Base-by-base conservation (phyloP, 2,329 filamentous ascomycete genomes). In the Neofusicoccum kwambonambiense region DNA sequence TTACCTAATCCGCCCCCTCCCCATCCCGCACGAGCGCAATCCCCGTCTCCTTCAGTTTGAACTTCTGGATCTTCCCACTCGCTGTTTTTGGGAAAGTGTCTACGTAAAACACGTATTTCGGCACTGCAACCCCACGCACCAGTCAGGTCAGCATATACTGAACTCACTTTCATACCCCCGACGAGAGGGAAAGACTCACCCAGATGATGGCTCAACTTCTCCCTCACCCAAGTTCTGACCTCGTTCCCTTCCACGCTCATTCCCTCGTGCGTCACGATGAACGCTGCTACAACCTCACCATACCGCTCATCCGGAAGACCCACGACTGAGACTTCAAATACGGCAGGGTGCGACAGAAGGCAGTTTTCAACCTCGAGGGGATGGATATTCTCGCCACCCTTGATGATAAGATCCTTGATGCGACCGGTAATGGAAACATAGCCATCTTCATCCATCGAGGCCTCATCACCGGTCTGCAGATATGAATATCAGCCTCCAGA, bases 31-130 rank as follows among this genome's bases (percentile, higher is more conserved):
- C 67, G 62, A 85, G 68, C 68, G 79, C 70, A 44, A 84, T 73
- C 0, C 87, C 93, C 72, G 84, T 80, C 15, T 93, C 90, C 72
- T 87, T 86, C 71, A 98, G 76, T 80, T 90, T 94, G 75, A 90
- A 97, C 80, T 98, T 97, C 80, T 97, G 92, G 64, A 98, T 93
- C 86, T 99, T 99, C 27, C 94, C 94, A 75, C 92, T 97, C 5
- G 93, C 91, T 41, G 95, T 99, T 84, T 97, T 97, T 19, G 94
- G 94, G 37, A 64, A 49, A 3, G 12, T 5, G 0, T 89, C 84
- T 0, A 91, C 83, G 85, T 91, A 97, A 74, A 97, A 97, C n/a
- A 98, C 85, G 74, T 94, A 87, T 77, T 91, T 95, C 0, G 94
- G 94, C 61, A 91, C 91, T 84, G 63, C 52, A 5, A 31, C 6